These are phyloP conservation scores for Anaeromyces robustus DNA, from an alignment of 192 early-diverging fungal genomes.

Conservation along the genomic window DNA sequence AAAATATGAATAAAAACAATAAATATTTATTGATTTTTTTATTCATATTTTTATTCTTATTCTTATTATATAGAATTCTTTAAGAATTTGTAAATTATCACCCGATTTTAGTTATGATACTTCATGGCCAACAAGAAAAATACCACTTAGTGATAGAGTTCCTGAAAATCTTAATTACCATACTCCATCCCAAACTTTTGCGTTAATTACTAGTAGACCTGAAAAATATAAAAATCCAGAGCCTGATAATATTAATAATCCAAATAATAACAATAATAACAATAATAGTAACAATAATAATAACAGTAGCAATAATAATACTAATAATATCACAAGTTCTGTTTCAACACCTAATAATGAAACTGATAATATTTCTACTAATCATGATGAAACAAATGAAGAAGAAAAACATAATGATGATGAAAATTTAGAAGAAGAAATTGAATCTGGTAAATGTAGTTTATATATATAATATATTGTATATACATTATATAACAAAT, in stretches of 20 bases:
- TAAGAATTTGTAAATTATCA: slow-evolving; percentile 51
- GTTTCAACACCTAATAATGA: background rate
- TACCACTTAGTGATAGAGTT: slow-evolving; percentile 36
- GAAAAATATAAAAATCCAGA: background rate
- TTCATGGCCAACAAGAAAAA: slow-evolving; percentile 58
- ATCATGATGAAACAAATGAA: background rate
- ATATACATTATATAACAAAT: too few species aligned
- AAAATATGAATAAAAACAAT: slow-evolving; percentile 2
- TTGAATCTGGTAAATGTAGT: background rate
- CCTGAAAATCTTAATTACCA: slow-evolving; percentile 73
- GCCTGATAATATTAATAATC: background rate
- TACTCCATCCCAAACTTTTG: slow-evolving; percentile 64
- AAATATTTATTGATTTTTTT: slow-evolving; percentile 2
- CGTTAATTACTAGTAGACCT: slow-evolving; percentile 10
- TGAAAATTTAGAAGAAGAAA: background rate
- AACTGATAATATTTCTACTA: too few species aligned
- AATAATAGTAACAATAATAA: too few species aligned
- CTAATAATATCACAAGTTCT: background rate
- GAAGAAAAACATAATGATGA: background rate
- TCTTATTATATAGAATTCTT: slow-evolving; percentile 23
- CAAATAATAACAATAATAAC: too few species aligned
- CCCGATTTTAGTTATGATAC: slow-evolving; percentile 53
- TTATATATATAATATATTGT: background rate
- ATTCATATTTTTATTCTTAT: background rate
- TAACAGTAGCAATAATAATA: background rate